Percentiles rank a stretch among this genome's conserved stretches.
phyloP scores from a whole-genome alignment of 2,329 filamentous ascomycete species.

The Aspergillus amoenus region DNA sequence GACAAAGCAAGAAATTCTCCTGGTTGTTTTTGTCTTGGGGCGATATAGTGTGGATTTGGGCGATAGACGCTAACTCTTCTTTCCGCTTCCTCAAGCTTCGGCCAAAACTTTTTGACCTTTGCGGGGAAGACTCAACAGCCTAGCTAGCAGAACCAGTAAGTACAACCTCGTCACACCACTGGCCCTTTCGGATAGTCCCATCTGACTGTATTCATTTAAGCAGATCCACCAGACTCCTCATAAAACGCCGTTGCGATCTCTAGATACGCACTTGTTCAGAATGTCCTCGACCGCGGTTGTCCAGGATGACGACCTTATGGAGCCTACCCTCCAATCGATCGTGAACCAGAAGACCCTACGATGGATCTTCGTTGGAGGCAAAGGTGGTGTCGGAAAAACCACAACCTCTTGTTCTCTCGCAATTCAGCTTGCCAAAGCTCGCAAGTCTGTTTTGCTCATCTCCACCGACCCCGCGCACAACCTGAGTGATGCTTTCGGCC shows the following conservation, averaged over 20 bases:
- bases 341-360: conserved; percentile 92
- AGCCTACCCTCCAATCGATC: conserved; percentile 90
- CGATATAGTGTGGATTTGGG: not conserved
- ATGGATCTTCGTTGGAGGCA: conserved; percentile 99
- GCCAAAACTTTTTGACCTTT: conserved; percentile 13
- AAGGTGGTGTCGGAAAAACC: conserved; percentile 97
- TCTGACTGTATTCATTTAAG: not conserved
- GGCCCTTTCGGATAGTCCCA: not conserved
- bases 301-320: conserved; percentile 69
- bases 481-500: conserved; percentile 93
- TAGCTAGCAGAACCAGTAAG: conserved; percentile 2
- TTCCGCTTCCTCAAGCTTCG: conserved; percentile 16
- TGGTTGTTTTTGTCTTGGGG: not conserved
- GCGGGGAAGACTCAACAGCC: conserved; percentile 7
- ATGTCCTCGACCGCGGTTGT: conserved; percentile 46
- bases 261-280: conserved; percentile 5
- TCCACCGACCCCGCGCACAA: conserved; percentile 98
- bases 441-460: conserved; percentile 94
- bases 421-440: conserved; percentile 92
- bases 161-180: conserved; percentile 1
- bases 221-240: not conserved
- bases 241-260: not conserved
- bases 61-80: conserved; percentile 8
- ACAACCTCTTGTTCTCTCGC: conserved; percentile 99
- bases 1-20: not conserved